Evolutionary conservation across 768 basidiomycete species (phyloP), one percentile per base, ranked within the genome.

Genomic region (Lentinula detonsa): DNA sequence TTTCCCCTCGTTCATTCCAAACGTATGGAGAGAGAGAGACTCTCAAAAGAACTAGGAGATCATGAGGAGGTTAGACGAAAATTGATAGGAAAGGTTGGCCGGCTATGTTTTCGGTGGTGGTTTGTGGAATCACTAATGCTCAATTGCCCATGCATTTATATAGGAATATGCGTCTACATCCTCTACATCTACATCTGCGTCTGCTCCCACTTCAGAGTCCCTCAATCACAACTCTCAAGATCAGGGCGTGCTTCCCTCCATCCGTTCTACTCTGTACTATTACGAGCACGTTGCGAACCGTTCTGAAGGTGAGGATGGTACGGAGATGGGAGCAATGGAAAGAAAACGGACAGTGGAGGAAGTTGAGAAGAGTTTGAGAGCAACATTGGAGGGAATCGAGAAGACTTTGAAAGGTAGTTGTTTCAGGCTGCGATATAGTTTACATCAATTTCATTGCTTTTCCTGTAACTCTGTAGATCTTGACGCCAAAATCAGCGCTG

Each of bases 221-320:
- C 16, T 6, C 15, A 18, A 15, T 34, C 5, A 49, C 37, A 28
- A 31, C 9, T 13, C 42, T 13, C 9, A 43, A 42, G 40, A 23
- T 18, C 55, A 56, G 13, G 55, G 55, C 16, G 40, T 56, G 0
- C 39, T 56, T 28, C 55, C 55, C 23, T 37, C 55, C 10, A 18
- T 56, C 21, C 55, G 55, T 33, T 39, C 55, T 37, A 40, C 55
- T 11, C n/a, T 56, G 55, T 43, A 56, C 40, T 56, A 56, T 23
- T 56, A 56, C 2, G 40, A 40, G 10, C 18, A 56, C 40, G 55
- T 56, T 28, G 55, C 55, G 5, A 56, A 43, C 40, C 55, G 40
- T 18, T 33, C 31, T 16, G 46, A 48, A 18, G 53, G 53, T 16
- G 50, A 33, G 9, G 34, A 35, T 40, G 40, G 40, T 43, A 39